A percentile compares a stretch with the other conserved stretches of the same genome.
These are phyloP conservation scores for Posidonia australis DNA, from an alignment of 106 monocot genomes.

Conservation along the genomic window DNA sequence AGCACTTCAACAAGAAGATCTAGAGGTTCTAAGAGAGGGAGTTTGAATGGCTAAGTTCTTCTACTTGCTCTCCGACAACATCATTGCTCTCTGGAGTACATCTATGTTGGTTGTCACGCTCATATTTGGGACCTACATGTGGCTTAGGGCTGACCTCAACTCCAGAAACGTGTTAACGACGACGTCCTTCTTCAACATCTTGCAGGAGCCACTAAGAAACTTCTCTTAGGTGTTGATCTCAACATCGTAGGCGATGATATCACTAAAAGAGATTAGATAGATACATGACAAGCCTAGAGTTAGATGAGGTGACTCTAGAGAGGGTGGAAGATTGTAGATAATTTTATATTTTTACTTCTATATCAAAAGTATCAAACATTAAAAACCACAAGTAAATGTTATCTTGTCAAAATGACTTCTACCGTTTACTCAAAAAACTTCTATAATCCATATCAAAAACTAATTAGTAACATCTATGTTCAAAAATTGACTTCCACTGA, in stretches of 20 bases:
- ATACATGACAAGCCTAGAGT: slow-evolving; percentile 71
- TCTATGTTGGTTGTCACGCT: slow-evolving; percentile 47
- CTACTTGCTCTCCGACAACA: slow-evolving; percentile 69
- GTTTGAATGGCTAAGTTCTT: slow-evolving; percentile 77
- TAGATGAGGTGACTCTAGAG: slow-evolving; percentile 59
- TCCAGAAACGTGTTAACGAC: slow-evolving; percentile 84
- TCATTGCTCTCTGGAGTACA: slow-evolving; percentile 69
- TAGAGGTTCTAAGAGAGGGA: slow-evolving; percentile 38
- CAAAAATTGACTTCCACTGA: too few relatives aligned
- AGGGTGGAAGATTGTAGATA: slow-evolving; percentile 9
- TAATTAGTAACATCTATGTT: too few relatives aligned
- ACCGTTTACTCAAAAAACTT: too few relatives aligned
- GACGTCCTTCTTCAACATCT: slow-evolving; percentile 74
- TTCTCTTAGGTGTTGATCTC: slow-evolving; percentile 87
- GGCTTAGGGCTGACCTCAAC: slow-evolving; percentile 39
- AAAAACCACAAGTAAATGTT: too few relatives aligned
- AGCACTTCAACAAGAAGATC: slow-evolving; percentile 57
- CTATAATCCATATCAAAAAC: too few relatives aligned
- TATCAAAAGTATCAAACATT: too few relatives aligned
- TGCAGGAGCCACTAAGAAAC: slow-evolving; percentile 76
- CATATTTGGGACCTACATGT: slow-evolving; percentile 62
- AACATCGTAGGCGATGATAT: slow-evolving; percentile 73
- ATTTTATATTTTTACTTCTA: too few relatives aligned
- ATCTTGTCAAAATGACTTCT: too few relatives aligned
- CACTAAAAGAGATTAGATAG: slow-evolving; percentile 57